Evolutionary conservation across 306 rosid genomes (phyloP).

Genomic region (Adenanthera pavonina): DNA sequence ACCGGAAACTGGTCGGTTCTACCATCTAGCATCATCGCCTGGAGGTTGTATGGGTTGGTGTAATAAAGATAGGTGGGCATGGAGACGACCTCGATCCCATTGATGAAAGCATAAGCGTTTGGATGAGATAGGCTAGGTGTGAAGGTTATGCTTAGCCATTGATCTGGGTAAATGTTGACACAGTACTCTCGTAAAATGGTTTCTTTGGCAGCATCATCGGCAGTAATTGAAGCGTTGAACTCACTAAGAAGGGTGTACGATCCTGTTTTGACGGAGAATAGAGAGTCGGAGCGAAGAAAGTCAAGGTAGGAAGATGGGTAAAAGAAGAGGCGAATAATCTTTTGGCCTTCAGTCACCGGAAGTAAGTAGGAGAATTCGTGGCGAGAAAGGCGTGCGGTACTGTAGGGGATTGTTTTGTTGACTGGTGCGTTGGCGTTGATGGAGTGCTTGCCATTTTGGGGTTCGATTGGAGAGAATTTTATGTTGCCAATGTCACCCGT

Average conservation of each 20-base stretch:
- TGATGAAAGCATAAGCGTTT: not conserved
- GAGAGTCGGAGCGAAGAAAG: not conserved
- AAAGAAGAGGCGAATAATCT: not conserved
- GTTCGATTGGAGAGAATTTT: not conserved
- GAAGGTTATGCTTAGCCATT: conserved; percentile 41
- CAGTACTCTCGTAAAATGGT: not conserved
- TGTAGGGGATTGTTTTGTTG: not conserved
- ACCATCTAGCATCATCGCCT: not conserved
- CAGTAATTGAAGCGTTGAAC: conserved; percentile 13
- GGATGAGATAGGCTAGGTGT: not conserved
- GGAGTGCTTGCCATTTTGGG: not conserved
- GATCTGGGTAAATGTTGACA: conserved; percentile 16
- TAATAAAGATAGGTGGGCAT: not conserved
- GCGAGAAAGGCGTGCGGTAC: not conserved
- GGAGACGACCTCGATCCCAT: not conserved
- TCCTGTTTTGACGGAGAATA: conserved; percentile 45
- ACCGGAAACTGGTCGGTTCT: not conserved
- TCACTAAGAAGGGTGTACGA: not conserved
- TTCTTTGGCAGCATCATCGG: not conserved
- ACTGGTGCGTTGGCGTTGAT: not conserved
- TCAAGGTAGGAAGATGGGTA: not conserved
- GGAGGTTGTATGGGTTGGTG: not conserved
- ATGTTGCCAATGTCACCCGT: not conserved
- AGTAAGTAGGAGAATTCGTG: not conserved
- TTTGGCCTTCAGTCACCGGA: not conserved